A percentile compares a stretch with the other conserved stretches of the same genome.
Evolutionary conservation across 2,329 filamentous ascomycete genomes (phyloP).

Genomic region (Colletotrichum coccodes): DNA sequence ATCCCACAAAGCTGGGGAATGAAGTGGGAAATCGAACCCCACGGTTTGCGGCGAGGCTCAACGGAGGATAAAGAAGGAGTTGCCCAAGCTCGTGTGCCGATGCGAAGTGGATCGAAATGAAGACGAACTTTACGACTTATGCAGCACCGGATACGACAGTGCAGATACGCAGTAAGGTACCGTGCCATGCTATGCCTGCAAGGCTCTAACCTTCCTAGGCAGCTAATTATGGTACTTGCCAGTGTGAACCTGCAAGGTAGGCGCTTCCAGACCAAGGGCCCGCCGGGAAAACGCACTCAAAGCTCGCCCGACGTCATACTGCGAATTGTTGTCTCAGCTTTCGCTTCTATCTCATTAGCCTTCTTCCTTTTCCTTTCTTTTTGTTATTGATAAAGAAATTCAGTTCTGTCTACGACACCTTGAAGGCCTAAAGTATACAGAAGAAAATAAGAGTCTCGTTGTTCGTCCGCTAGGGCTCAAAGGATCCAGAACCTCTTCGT

Average conservation of each 20-base stretch:
- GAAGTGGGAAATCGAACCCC: background rate
- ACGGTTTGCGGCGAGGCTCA: background rate
- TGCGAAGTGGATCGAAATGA: background rate
- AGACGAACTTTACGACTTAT: background rate
- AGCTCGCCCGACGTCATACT: background rate
- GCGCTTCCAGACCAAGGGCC: background rate
- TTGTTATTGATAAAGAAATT: background rate
- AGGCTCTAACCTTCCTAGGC: background rate
- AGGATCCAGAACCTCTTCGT: background rate
- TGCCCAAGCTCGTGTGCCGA: background rate
- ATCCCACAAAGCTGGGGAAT: background rate
- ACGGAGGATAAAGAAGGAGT: background rate
- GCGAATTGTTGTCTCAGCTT: background rate
- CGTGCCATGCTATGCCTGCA: background rate
- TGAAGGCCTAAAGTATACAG: no score
- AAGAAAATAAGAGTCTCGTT: background rate
- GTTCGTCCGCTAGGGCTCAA: no score
- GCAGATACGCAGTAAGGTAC: background rate
- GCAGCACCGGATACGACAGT: background rate
- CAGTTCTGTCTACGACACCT: background rate
- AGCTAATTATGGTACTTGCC: background rate
- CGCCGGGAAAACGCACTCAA: background rate
- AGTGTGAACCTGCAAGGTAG: background rate
- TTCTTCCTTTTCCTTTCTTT: slow-evolving; percentile 3
- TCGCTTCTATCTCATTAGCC: background rate